Conservation (phyloP, 805 yeast species). For the Candida namnaoensis region DNA sequence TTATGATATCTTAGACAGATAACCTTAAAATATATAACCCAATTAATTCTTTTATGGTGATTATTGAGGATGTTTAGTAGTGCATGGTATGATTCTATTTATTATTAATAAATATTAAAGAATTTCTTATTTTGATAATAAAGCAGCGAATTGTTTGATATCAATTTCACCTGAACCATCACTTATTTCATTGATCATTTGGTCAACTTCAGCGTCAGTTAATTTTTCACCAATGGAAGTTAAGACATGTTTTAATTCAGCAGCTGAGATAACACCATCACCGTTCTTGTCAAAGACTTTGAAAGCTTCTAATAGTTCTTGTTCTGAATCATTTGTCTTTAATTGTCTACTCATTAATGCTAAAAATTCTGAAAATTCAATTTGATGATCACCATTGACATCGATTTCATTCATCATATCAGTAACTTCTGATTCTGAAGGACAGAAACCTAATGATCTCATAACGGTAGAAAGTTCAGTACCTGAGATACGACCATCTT, state of each 20-base stretch:
- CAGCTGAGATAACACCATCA: slow-evolving; percentile 93
- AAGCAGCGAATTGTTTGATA: slow-evolving; percentile 91
- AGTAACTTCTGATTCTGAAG: slow-evolving; percentile 90
- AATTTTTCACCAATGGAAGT: slow-evolving; percentile 97
- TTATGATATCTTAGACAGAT: no score
- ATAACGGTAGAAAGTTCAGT: slow-evolving; percentile 95
- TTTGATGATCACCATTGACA: slow-evolving; percentile 86
- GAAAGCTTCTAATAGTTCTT: slow-evolving; percentile 95
- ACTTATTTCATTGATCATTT: slow-evolving; percentile 93
- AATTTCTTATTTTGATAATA: slow-evolving; percentile 57
- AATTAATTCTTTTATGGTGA: no score
- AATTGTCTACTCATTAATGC: slow-evolving; percentile 82
- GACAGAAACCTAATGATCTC: slow-evolving; percentile 98
- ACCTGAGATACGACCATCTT: slow-evolving; percentile 94
- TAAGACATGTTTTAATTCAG: slow-evolving; percentile 93
- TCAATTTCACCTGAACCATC: slow-evolving; percentile 97
- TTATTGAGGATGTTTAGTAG: no score
- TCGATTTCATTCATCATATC: slow-evolving; percentile 98
- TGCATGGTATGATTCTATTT: no score
- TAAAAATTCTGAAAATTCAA: slow-evolving; percentile 74
- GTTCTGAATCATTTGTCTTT: slow-evolving; percentile 96
- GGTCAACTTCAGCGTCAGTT: slow-evolving; percentile 94
- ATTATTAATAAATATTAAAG: neutral
- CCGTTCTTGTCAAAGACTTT: slow-evolving; percentile 94
- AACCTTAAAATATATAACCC: no score